Conservation (phyloP, 176 grass and related monocot genomes). For the Avena eriantha region DNA sequence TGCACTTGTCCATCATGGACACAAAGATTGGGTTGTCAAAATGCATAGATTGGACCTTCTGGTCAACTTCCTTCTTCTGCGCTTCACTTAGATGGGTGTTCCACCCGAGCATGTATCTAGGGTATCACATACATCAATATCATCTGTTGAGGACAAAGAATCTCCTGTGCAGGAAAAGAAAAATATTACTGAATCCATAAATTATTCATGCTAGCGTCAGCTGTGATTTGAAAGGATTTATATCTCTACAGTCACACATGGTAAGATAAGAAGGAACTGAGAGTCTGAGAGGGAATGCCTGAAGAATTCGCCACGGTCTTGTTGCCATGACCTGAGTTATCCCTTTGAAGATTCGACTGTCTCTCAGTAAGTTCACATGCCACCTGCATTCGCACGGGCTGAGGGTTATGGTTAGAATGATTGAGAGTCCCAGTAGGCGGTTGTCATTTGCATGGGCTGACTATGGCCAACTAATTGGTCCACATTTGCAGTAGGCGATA, state of each 20-base stretch:
- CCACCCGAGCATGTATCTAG: slow-evolving; percentile 11
- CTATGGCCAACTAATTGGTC: background rate
- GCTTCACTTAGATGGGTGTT: slow-evolving; percentile 3
- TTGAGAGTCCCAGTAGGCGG: background rate
- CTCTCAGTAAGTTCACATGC: background rate
- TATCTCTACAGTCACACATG: background rate
- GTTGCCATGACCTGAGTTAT: slow-evolving; percentile 1
- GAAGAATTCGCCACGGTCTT: slow-evolving; percentile 15
- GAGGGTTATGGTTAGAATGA: background rate
- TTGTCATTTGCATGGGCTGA: slow-evolving; percentile 21
- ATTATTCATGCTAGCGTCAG: background rate
- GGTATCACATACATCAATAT: slow-evolving; percentile 5
- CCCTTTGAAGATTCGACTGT: background rate
- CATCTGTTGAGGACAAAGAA: slow-evolving; percentile 8
- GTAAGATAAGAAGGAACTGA: background rate
- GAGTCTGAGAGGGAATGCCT: background rate
- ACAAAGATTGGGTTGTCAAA: slow-evolving; percentile 26
- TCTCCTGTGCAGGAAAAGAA: background rate
- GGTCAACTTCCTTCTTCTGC: slow-evolving; percentile 26
- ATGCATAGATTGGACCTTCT: slow-evolving; percentile 2
- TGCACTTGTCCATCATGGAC: slow-evolving; percentile 19
- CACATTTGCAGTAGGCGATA: background rate
- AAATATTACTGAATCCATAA: slow-evolving; percentile 8
- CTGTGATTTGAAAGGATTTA: background rate
- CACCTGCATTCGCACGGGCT: background rate